Evolutionary conservation across 2,329 filamentous ascomycete genomes (phyloP).

Genomic region (Pyrenochaeta sp.): DNA sequence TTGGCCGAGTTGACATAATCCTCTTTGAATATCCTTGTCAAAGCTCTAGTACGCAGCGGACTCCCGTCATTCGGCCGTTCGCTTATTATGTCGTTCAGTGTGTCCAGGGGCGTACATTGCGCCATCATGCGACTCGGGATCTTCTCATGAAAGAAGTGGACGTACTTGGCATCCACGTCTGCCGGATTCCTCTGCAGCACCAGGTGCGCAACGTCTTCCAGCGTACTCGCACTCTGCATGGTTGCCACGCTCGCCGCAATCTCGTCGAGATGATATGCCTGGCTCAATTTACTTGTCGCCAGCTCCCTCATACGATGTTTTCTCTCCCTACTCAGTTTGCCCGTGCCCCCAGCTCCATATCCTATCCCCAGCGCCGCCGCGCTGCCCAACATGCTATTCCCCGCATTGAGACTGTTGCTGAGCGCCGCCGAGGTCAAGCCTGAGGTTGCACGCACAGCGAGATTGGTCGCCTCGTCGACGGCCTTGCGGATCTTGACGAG

Average conservation of each 20-base stretch:
- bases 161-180: constrained; percentile 80
- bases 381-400: constrained; percentile 60
- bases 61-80: constrained; percentile 71
- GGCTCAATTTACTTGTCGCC: constrained; percentile 78
- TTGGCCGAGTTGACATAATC: constrained; percentile 74
- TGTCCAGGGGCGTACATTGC: constrained; percentile 72
- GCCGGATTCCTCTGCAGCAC: constrained; percentile 75
- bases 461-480: constrained; percentile 80
- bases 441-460: constrained; percentile 79
- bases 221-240: constrained; percentile 80
- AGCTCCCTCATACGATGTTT: constrained; percentile 83
- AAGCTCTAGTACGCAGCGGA: constrained; percentile 75
- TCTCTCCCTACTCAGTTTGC: constrained; percentile 77
- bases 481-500: constrained; percentile 81
- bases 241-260: constrained; percentile 83
- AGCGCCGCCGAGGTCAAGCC: constrained; percentile 73
- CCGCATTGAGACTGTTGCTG: constrained; percentile 62
- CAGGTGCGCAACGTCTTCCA: constrained; percentile 78
- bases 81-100: constrained; percentile 73
- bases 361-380: constrained; percentile 66
- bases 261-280: constrained; percentile 82
- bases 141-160: constrained; percentile 94
- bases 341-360: constrained; percentile 62
- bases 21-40: constrained; percentile 78
- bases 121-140: constrained; percentile 78